These are phyloP conservation scores for Pleurotus citrinopileatus DNA, from an alignment of 768 basidiomycete genomes.

Conservation along the genomic window DNA sequence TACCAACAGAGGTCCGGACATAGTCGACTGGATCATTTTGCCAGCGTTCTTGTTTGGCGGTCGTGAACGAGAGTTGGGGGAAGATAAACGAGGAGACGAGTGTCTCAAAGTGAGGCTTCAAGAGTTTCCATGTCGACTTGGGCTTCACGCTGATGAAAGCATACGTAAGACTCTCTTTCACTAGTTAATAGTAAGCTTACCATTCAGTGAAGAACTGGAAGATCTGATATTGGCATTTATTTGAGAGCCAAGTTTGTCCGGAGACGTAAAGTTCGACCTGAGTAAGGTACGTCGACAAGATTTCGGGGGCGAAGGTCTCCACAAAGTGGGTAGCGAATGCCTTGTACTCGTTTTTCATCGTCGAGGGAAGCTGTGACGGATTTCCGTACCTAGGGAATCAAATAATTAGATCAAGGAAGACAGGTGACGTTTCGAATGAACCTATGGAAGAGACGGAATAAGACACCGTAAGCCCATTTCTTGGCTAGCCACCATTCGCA, in stretches of 20 bases:
- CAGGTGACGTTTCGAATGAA: conserved; percentile 18
- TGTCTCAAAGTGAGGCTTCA: conserved; percentile 81
- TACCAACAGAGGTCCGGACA: conserved; percentile 72
- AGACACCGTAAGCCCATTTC: conserved; percentile 87
- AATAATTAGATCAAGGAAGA: background rate
- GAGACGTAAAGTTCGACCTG: conserved; percentile 73
- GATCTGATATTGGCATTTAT: conserved; percentile 81
- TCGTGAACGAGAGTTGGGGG: conserved; percentile 81
- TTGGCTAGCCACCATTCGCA: conserved; percentile 91
- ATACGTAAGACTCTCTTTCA: background rate
- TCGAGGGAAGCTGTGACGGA: conserved; percentile 78
- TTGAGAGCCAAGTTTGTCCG: conserved; percentile 74
- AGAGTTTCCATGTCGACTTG: conserved; percentile 83
- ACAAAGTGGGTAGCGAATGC: conserved; percentile 79
- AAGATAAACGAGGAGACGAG: conserved; percentile 83
- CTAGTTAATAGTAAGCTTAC: conserved; percentile 36
- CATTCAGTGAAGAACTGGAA: conserved; percentile 88
- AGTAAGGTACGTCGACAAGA: conserved; percentile 74
- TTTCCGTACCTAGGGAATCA: conserved; percentile 64
- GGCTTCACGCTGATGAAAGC: conserved; percentile 70
- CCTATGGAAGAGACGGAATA: conserved; percentile 80
- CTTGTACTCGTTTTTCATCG: conserved; percentile 66
- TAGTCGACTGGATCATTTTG: conserved; percentile 83
- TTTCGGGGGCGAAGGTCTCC: conserved; percentile 78
- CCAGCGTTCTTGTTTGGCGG: conserved; percentile 68